A percentile compares a stretch with the other conserved stretches of the same genome.
Evolutionary conservation across 345 rosid genomes (phyloP).

Genomic region (Kernera saxatilis): DNA sequence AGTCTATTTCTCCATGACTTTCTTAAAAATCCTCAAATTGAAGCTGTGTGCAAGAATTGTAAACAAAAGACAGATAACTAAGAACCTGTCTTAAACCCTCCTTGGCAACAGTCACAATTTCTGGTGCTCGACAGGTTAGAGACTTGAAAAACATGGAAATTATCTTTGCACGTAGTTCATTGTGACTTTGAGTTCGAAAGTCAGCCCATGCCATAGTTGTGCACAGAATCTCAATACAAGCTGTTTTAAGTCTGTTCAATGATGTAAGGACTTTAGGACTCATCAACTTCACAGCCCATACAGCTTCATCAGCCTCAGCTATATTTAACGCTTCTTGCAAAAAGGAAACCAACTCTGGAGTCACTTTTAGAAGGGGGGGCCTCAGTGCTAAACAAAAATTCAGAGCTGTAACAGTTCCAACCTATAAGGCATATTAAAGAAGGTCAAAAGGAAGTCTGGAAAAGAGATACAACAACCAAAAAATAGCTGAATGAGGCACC

Average conservation of each 20-base stretch:
- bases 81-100: slow-evolving; percentile 91
- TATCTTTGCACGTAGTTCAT: slow-evolving; percentile 86
- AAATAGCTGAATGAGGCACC: slow-evolving; percentile 38
- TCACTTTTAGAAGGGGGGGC: slow-evolving; percentile 95
- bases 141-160: slow-evolving; percentile 99
- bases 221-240: slow-evolving; percentile 94
- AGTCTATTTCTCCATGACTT: background rate
- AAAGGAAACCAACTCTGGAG: slow-evolving; percentile 84
- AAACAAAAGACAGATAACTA: slow-evolving; percentile 19
- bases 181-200: slow-evolving; percentile 75
- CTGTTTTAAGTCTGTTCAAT: slow-evolving; percentile 78
- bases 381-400: slow-evolving; percentile 93
- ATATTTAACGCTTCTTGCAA: slow-evolving; percentile 98
- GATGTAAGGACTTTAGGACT: slow-evolving; percentile 79
- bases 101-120: slow-evolving; percentile 96
- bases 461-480: slow-evolving; percentile 7
- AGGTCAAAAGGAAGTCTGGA: slow-evolving; percentile 17
- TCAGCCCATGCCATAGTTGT: slow-evolving; percentile 99
- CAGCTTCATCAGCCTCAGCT: slow-evolving; percentile 96
- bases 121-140: slow-evolving; percentile 83
- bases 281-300: slow-evolving; percentile 85
- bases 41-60: background rate
- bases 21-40: background rate
- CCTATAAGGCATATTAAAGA: slow-evolving; percentile 42
- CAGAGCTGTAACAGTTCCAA: slow-evolving; percentile 93